phyloP scores from a whole-genome alignment of 2,329 filamentous ascomycete species.

The Chrysoporthe deuterocubensis region DNA sequence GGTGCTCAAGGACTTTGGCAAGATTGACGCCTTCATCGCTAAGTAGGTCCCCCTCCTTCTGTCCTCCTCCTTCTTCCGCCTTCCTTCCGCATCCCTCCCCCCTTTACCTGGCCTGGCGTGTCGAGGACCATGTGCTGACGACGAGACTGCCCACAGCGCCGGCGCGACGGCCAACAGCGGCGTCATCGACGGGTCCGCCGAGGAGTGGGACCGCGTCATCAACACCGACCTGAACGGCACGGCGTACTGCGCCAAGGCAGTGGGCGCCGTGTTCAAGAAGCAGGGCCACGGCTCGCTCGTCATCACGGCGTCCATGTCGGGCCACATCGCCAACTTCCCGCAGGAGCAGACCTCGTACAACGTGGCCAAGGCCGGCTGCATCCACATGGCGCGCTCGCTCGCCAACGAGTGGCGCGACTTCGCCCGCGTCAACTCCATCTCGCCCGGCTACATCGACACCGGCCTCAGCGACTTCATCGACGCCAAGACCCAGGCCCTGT shows the following conservation, averaged over 20 bases:
- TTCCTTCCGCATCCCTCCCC: too few species aligned
- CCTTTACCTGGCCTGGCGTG: too few species aligned
- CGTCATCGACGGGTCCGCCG: constrained; percentile 80
- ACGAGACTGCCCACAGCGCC: constrained; percentile 44
- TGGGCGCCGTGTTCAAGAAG: constrained; percentile 29
- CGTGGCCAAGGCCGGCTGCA: constrained; percentile 69
- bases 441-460: constrained; percentile 65
- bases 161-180: constrained; percentile 70
- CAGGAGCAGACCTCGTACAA: constrained; percentile 78
- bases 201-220: constrained; percentile 78
- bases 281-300: constrained; percentile 68
- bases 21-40: constrained; percentile 75
- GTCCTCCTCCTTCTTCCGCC: too few species aligned
- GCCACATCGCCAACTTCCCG: constrained; percentile 77
- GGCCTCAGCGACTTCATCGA: constrained; percentile 69
- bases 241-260: constrained; percentile 86
- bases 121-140: not conserved
- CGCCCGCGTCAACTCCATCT: constrained; percentile 60
- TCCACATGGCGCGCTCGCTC: constrained; percentile 53
- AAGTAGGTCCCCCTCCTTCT: constrained; percentile 58
- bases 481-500: constrained; percentile 69
- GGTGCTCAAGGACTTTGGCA: constrained; percentile 73
- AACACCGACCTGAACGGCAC: constrained; percentile 74
- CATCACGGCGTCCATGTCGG: constrained; percentile 78
- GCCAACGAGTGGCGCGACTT: constrained; percentile 68